Evolutionary conservation across 768 basidiomycete species (phyloP).

Genomic region (Sporobolomyces pararoseus): DNA sequence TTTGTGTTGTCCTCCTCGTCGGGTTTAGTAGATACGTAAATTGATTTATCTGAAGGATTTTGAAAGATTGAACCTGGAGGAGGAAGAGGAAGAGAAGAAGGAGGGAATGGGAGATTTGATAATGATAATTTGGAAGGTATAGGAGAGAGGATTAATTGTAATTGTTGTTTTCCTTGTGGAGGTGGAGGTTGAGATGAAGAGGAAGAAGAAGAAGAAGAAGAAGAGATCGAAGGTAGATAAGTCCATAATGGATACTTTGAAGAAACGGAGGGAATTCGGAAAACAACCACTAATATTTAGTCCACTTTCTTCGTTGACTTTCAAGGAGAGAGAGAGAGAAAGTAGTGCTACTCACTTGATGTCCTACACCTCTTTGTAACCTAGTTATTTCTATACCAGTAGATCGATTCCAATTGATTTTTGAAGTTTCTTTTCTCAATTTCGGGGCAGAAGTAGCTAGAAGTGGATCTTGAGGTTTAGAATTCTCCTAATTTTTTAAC

Average conservation of each 20-base stretch:
- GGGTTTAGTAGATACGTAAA: too few species aligned
- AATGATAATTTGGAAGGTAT: neutral
- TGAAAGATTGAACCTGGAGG: neutral
- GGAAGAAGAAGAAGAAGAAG: neutral
- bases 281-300: too few species aligned
- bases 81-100: too few species aligned
- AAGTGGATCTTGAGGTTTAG: constrained; percentile 13
- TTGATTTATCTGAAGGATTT: accelerated
- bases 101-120: neutral
- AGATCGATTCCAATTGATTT: neutral
- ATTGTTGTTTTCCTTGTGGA: too few species aligned
- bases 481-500: constrained; percentile 17
- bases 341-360: constrained; percentile 19
- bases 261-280: neutral
- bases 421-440: neutral
- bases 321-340: too few species aligned
- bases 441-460: constrained; percentile 34
- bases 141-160: constrained; percentile 15
- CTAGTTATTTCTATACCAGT: neutral
- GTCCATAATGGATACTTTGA: constrained; percentile 29
- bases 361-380: constrained; percentile 22
- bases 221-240: neutral
- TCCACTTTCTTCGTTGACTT: too few species aligned
- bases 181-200: too few species aligned
- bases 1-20: too few species aligned